Evolutionary conservation across 768 basidiomycete species (phyloP).

Genomic region (Gautieria morchelliformis): DNA sequence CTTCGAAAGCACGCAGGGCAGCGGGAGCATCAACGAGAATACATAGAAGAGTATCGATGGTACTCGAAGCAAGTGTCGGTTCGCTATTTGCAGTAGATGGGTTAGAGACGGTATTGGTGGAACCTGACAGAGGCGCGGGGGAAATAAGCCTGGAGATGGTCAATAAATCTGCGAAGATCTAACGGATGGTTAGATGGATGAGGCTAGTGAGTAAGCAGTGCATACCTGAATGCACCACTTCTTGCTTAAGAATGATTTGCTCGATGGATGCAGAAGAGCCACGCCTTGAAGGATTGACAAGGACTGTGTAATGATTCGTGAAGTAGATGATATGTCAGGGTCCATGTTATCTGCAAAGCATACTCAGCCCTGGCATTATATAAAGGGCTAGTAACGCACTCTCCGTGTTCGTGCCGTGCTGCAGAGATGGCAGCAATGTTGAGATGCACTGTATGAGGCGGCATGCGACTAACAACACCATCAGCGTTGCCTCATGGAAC

Average conservation of each 20-base stretch:
- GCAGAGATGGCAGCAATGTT: slow-evolving; percentile 11
- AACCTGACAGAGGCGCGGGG: slow-evolving; percentile 19
- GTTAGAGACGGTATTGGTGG: slow-evolving; percentile 8
- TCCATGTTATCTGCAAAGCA: slow-evolving; percentile 30
- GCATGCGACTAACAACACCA: slow-evolving; percentile 46
- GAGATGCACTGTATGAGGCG: slow-evolving; percentile 58
- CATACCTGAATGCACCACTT: slow-evolving; percentile 59
- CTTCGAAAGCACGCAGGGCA: slow-evolving; percentile 73
- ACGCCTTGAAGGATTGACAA: slow-evolving; percentile 73
- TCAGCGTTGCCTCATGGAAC: not conserved
- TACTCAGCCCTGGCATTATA: not conserved
- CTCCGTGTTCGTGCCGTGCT: slow-evolving; percentile 29
- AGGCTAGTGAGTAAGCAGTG: not conserved
- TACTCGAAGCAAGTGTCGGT: slow-evolving; percentile 53
- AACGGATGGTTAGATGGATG: not conserved
- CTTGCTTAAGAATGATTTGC: slow-evolving; percentile 62
- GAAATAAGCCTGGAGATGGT: slow-evolving; percentile 58
- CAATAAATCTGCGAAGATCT: slow-evolving; percentile 69
- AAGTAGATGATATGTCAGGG: slow-evolving; percentile 37
- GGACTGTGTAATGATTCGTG: slow-evolving; percentile 45
- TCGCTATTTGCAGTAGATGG: slow-evolving; percentile 13
- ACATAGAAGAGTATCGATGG: slow-evolving; percentile 80
- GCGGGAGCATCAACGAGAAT: slow-evolving; percentile 78
- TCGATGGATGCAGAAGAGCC: slow-evolving; percentile 53
- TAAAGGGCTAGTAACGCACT: not conserved